Percentiles rank a stretch among this genome's conserved stretches.
These are phyloP conservation scores for Scheffersomyces titani DNA, from an alignment of 1,139 yeast species.

Conservation along the genomic window DNA sequence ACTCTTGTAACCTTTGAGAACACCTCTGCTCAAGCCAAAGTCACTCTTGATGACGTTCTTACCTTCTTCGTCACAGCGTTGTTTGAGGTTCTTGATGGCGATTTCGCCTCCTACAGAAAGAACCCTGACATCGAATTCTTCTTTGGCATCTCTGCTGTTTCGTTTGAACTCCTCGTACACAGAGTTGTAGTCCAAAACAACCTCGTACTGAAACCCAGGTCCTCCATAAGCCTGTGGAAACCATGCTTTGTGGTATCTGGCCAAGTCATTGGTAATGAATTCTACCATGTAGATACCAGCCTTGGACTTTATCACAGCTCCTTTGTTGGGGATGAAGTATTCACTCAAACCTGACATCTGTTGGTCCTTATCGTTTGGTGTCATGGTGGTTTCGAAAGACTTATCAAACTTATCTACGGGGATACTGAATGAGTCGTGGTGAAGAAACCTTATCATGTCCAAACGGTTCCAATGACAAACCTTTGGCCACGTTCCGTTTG, in stretches of 20 bases:
- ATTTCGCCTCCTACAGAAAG: constrained; percentile 46
- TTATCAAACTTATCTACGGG: constrained; percentile 60
- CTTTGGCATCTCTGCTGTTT: constrained; percentile 22
- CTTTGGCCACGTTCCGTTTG: constrained; percentile 56
- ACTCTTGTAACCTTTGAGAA: constrained; percentile 48
- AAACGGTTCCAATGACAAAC: constrained; percentile 82
- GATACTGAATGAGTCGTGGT: constrained; percentile 76
- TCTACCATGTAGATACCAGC: constrained; percentile 79
- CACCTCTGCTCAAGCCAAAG: constrained; percentile 41
- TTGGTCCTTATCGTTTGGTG: constrained; percentile 19
- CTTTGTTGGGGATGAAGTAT: constrained; percentile 39
- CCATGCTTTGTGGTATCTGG: constrained; percentile 63
- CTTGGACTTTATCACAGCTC: constrained; percentile 48
- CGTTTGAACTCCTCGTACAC: constrained; percentile 42
- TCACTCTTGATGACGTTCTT: constrained; percentile 33
- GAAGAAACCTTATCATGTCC: constrained; percentile 74
- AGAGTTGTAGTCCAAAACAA: constrained; percentile 49
- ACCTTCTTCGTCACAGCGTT: constrained; percentile 15
- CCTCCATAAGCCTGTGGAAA: constrained; percentile 60
- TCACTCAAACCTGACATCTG: constrained; percentile 25
- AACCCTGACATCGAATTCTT: constrained; percentile 50
- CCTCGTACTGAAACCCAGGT: constrained; percentile 54
- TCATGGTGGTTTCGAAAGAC: constrained; percentile 23
- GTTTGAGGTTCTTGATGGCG: constrained; percentile 31
- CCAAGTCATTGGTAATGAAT: constrained; percentile 59